These are phyloP conservation scores for Geotrichum phurueaensis DNA, from an alignment of 1,139 yeast species.

Conservation along the genomic window DNA sequence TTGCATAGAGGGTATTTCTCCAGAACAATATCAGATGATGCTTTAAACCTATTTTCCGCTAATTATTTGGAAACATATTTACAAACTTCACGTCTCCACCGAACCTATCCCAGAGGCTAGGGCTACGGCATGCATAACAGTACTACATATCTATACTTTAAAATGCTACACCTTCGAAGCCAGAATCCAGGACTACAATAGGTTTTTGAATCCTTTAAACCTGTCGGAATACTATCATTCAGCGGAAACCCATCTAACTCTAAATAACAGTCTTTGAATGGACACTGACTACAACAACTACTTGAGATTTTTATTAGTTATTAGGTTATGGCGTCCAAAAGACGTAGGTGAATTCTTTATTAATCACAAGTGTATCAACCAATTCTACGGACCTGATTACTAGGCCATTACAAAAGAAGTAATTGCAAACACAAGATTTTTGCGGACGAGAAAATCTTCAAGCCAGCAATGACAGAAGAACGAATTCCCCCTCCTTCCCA, in stretches of 20 bases:
- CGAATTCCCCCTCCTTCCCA: not conserved
- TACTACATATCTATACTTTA: not conserved
- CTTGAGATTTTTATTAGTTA: not conserved
- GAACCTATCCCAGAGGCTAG: not conserved
- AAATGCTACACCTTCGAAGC: not conserved
- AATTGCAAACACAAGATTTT: not conserved
- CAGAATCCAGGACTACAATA: not conserved
- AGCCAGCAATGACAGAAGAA: not conserved
- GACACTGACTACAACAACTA: not conserved
- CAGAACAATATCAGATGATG: not conserved
- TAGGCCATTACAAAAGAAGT: not conserved
- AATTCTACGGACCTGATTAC: not conserved
- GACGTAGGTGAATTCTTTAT: not conserved
- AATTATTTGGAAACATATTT: not conserved
- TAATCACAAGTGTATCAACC: not conserved
- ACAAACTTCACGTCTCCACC: not conserved
- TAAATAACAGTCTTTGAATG: not conserved
- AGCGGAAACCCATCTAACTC: not conserved
- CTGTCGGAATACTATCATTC: not conserved
- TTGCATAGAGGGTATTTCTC: not conserved
- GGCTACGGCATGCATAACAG: not conserved
- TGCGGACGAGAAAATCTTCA: too few relatives aligned
- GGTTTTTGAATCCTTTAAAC: not conserved
- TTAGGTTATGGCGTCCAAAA: not conserved
- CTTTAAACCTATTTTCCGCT: not conserved